phyloP scores from a whole-genome alignment of 345 rosid genomes.

The Cardamine occulta region DNA sequence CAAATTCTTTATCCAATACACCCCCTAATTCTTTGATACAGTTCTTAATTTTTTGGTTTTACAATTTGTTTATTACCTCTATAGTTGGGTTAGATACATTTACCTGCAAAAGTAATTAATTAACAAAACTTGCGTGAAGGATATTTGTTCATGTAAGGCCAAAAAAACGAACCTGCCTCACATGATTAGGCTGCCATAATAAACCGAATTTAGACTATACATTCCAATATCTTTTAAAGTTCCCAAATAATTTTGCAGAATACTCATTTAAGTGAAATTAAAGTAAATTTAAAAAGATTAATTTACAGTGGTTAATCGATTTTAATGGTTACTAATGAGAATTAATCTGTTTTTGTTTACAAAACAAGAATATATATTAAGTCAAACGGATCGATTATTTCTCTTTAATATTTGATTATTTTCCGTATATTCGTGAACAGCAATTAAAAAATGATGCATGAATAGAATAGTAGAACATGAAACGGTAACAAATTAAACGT shows the following conservation, averaged over 20 bases:
- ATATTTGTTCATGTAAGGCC: neutral
- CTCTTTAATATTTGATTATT: neutral
- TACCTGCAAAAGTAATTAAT: neutral
- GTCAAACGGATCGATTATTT: constrained; percentile 8
- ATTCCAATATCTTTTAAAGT: neutral
- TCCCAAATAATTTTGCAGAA: neutral
- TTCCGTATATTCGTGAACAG: neutral
- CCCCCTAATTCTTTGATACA: neutral
- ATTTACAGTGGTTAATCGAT: neutral
- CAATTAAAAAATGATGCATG: neutral
- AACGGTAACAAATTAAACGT: constrained; percentile 30
- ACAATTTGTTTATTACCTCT: neutral
- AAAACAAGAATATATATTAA: neutral
- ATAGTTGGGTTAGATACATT: neutral
- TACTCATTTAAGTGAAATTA: neutral
- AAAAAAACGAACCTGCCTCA: constrained; percentile 1
- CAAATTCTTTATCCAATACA: too few relatives aligned
- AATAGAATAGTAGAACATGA: neutral
- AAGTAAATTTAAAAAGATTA: neutral
- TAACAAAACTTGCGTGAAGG: neutral
- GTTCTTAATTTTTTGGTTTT: neutral
- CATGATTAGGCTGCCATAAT: constrained; percentile 26
- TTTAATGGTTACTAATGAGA: neutral
- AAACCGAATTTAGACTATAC: constrained; percentile 22
- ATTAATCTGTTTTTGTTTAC: neutral